Evolutionary conservation across 108 stramenopile species (phyloP), one percentile per base, ranked within the genome.

Genomic region (Craspedostauros australis): DNA sequence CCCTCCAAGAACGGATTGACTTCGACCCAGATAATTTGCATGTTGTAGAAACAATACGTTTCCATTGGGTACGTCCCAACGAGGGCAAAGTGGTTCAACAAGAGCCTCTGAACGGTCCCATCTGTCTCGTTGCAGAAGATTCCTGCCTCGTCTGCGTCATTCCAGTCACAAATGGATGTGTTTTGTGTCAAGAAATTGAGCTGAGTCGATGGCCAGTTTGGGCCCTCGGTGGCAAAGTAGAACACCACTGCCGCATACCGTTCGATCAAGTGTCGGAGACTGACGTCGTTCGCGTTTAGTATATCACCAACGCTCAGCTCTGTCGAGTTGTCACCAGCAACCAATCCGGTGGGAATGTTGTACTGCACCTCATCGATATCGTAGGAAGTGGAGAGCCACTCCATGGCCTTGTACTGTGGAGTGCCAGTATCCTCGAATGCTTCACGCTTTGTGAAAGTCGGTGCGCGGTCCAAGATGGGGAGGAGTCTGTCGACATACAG

Each of bases 91-190:
- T 42, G 39, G 4, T 47, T 42, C 33, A 68, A 38, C 4, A 47
- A 32, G 26, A 68, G 26, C 36, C 55, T 60, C 11, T 46, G 25
- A 15, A 62, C 52, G 27, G 44, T 46, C 2, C 16, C 36, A 33
- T 66, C 50, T 23, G n/a, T n/a, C n/a, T 42, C 34, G 25, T 46
- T 25, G 50, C 73, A 74, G 1, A 31, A 50, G 11, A 68, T 46
- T 14, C 73, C 73, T 55, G 50, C 68, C 73, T 67, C 68, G 20
- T 50, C 43, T 29, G 67, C 68, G 27, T 48, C 48, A 44, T 68
- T 61, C 11, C 49, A 49, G 3, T 39, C 32, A 8, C 57, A 47
- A 34, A 66, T 36, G 57, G 57, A 66, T 15, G 27, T 47, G 11
- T 20, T 20, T 14, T 57, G 44, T 2, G 20, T 30, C 21, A 16